phyloP scores from a whole-genome alignment of 2,329 filamentous ascomycete species.

The Fonsecaea erecta region DNA sequence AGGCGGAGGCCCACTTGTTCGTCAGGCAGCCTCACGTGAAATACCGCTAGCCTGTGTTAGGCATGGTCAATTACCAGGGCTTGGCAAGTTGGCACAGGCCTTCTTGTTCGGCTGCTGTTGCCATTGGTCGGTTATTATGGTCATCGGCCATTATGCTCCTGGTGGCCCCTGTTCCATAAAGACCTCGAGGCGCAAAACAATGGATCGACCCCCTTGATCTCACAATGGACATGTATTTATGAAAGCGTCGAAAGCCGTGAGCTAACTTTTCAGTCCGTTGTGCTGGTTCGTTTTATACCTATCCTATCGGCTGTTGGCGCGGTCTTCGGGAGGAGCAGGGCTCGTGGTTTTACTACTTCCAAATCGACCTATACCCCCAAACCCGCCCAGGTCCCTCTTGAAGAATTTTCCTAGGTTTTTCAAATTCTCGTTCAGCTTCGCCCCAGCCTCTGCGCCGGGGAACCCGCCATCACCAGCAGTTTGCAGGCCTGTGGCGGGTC shows the following conservation, averaged over 20 bases:
- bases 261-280: background rate
- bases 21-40: constrained; percentile 4
- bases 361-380: constrained; percentile 69
- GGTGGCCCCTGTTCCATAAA: background rate
- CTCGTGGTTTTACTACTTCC: constrained; percentile 39
- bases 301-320: constrained; percentile 21
- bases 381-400: constrained; percentile 78
- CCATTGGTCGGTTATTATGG: background rate
- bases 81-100: background rate
- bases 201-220: background rate
- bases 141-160: background rate
- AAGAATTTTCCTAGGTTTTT: constrained; percentile 98
- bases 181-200: background rate
- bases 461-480: constrained; percentile 38
- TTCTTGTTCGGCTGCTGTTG: background rate
- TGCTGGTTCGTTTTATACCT: background rate
- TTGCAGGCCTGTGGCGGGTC: constrained; percentile 33
- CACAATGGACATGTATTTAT: background rate
- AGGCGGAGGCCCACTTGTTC: background rate
- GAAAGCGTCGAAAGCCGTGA: background rate
- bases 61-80: background rate
- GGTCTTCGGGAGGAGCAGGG: constrained; percentile 35
- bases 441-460: constrained; percentile 57
- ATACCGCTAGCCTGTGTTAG: background rate
- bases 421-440: constrained; percentile 87